Evolutionary conservation across 306 rosid species (phyloP), one percentile per base, ranked within the genome.

Genomic region (Fagus sylvatica): DNA sequence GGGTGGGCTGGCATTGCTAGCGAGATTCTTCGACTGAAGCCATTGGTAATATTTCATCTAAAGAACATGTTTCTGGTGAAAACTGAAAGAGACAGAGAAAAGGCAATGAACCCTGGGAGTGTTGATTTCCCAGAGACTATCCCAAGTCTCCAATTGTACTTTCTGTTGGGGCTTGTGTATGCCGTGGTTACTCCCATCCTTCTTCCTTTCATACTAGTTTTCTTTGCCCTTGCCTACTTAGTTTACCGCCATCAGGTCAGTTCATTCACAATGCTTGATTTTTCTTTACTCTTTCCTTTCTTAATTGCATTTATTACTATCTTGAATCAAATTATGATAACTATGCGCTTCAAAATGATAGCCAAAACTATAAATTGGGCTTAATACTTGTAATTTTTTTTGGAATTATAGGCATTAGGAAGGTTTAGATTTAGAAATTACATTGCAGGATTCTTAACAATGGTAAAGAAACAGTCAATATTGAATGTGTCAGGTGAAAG

Each of bases 221-320:
- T 95, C 98, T 95, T 95, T 66, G 99, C 93, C 74, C 74, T 95
- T 0, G 99, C 99, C 8, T 93, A 93, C 91, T 78, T 95, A 84
- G 97, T 95, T 76, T 95, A 95, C 84, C 99, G 99, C 17, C 99
- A 95, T 78, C 99, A 95, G 99, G 99, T 95, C 82, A 62, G 91
- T 82, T 61, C 15, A 43, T 67, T 43, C 40, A 1, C 74, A 28
- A 30, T 43, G 49, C 56, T 74, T 76, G 19, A 40, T 53, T 42
- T 56, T 74, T 68, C 76, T 69, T 9, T 39, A 65, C 39, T 30
- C 66, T 60, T 60, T 60, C 39, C 16, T 16, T 30, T 19, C 4
- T 77, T 73, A 53, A 10, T 30, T 7, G 1, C 33, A 51, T 19
- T 65, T 32, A 8, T 16, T 28, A 11, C 12, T 54, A 28, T 41